Percentiles rank a stretch among this genome's conserved stretches.
Evolutionary conservation across 192 early-diverging fungal genomes (phyloP).

Genomic region (Gonapodya prolifera): DNA sequence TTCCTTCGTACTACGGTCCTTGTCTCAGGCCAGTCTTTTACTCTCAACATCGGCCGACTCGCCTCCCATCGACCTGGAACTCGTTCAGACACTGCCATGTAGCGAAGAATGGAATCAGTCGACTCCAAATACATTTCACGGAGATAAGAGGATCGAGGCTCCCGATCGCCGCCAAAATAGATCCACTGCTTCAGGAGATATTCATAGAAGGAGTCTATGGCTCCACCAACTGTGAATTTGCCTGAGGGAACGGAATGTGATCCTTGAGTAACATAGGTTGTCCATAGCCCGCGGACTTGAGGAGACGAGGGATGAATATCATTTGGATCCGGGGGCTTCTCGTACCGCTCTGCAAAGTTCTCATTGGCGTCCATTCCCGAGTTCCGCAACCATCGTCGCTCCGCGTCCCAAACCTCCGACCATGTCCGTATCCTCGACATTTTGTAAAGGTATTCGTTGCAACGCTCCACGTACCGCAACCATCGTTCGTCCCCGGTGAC

Average conservation of each 20-base stretch:
- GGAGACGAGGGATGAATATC: neutral
- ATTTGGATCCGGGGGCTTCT: neutral
- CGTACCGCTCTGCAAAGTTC: neutral
- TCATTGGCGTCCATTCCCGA: neutral
- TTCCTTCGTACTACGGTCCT: neutral
- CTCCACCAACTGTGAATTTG: neutral
- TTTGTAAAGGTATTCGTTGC: neutral
- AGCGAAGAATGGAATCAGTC: neutral
- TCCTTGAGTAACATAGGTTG: neutral
- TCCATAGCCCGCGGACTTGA: neutral
- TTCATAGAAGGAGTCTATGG: slow-evolving; percentile 1
- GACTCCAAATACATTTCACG: neutral
- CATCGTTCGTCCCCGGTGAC: neutral
- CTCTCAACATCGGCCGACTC: neutral
- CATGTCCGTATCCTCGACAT: neutral
- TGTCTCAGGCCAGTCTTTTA: neutral
- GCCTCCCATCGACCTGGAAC: neutral
- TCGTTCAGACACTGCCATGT: neutral
- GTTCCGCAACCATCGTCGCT: neutral
- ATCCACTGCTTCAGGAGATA: slow-evolving; percentile 5
- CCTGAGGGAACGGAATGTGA: neutral
- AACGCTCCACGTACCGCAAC: neutral
- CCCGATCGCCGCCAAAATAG: neutral
- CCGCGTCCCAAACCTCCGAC: neutral
- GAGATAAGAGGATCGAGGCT: neutral